Percentiles rank a stretch among this genome's conserved stretches.
phyloP scores from a whole-genome alignment of 192 early-diverging fungal species.

The Endogone sp. region DNA sequence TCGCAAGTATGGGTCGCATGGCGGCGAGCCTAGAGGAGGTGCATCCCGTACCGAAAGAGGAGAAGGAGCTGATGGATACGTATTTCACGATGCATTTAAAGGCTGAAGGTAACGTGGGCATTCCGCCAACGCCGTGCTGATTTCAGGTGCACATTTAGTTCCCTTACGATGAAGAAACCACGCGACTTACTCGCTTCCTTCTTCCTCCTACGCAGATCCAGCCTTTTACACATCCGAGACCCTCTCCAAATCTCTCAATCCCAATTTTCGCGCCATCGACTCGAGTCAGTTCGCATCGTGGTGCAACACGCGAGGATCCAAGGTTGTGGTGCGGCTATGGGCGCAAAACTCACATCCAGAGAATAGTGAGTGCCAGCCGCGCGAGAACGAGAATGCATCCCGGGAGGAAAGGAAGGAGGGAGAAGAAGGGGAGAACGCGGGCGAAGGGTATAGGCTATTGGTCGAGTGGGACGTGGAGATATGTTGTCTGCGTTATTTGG shows the following conservation, averaged over 20 bases:
- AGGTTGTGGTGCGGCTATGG: conserved; percentile 19
- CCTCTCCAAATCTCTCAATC: conserved; percentile 30
- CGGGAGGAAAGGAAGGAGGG: background rate
- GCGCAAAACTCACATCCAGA: conserved; percentile 21
- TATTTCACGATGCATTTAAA: conserved; percentile 38
- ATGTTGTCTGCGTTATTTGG: conserved; percentile 33
- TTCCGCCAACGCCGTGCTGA: background rate
- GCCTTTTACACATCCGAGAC: conserved; percentile 27
- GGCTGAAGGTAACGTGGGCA: conserved; percentile 18
- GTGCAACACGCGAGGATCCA: conserved; percentile 15
- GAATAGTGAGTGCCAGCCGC: background rate
- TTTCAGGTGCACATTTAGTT: too few relatives aligned
- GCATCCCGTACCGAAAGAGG: background rate
- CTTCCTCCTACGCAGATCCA: background rate
- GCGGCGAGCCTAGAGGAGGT: background rate
- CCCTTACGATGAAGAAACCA: too few relatives aligned
- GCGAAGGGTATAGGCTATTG: conserved; percentile 16
- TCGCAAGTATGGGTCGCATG: background rate
- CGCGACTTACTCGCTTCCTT: too few relatives aligned
- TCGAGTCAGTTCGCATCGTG: conserved; percentile 4
- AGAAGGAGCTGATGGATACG: conserved; percentile 30
- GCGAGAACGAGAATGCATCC: background rate
- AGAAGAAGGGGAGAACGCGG: background rate
- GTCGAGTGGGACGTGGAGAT: conserved; percentile 49
- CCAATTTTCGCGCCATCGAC: conserved; percentile 22